Conservation (phyloP, 108 stramenopile genomes). For the Nitzschia sp. region DNA sequence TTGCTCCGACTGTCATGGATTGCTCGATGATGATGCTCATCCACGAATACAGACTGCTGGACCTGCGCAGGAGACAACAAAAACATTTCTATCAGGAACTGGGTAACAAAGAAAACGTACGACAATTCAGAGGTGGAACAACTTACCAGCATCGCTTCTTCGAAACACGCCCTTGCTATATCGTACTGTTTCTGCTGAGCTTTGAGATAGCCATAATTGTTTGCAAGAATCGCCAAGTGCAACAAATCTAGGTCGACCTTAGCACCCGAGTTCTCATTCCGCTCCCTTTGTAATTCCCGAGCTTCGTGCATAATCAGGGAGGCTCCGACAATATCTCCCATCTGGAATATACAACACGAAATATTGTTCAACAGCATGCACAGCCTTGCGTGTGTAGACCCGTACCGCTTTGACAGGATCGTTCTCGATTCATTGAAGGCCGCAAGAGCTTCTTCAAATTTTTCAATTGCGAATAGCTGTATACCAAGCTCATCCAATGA, state of each 20-base stretch:
- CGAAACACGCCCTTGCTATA: constrained; percentile 33
- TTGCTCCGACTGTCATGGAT: constrained; percentile 42
- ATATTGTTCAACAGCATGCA: constrained; percentile 42
- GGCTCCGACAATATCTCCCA: constrained; percentile 21
- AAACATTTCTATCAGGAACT: background rate
- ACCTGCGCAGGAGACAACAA: constrained; percentile 20
- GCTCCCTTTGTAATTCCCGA: constrained; percentile 2
- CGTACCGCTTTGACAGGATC: constrained; percentile 11
- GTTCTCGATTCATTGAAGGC: constrained; percentile 30
- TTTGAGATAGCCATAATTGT: constrained; percentile 42
- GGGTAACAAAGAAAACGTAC: background rate
- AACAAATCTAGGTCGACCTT: constrained; percentile 34
- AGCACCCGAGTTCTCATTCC: background rate
- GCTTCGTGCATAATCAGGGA: constrained; percentile 30
- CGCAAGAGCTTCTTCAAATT: constrained; percentile 28
- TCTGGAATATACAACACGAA: constrained; percentile 35
- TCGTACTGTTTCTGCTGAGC: constrained; percentile 33
- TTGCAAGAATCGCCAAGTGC: constrained; percentile 28
- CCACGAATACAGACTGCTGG: constrained; percentile 39
- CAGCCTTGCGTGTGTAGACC: constrained; percentile 6
- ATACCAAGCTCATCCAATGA: constrained; percentile 43
- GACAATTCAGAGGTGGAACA: background rate
- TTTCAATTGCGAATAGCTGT: constrained; percentile 34
- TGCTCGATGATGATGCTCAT: constrained; percentile 27
- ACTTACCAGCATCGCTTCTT: constrained; percentile 46